phyloP scores from a whole-genome alignment of 179 eudicot species.

The Gypsophila paniculata region DNA sequence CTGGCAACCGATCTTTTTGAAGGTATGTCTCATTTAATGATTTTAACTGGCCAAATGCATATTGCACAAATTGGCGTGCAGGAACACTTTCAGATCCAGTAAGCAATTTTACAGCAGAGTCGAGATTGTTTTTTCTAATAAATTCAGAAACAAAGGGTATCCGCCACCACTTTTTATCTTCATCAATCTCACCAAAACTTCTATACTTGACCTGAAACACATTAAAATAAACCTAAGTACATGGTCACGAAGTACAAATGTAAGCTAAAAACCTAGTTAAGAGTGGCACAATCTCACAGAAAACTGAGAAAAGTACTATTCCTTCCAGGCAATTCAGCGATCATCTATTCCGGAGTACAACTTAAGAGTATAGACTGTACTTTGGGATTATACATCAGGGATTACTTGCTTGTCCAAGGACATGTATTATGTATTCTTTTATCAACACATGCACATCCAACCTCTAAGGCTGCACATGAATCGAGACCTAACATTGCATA shows the following conservation, averaged over 20 bases:
- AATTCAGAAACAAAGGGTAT: conserved; percentile 80
- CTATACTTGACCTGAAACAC: conserved; percentile 59
- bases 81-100: conserved; percentile 83
- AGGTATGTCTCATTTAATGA: conserved; percentile 64
- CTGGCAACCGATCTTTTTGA: conserved; percentile 42
- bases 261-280: background rate
- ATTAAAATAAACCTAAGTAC: conserved; percentile 4
- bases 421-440: background rate
- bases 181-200: conserved; percentile 75
- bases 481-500: background rate
- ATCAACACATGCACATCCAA: background rate
- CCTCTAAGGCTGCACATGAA: background rate
- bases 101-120: conserved; percentile 65
- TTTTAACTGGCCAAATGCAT: conserved; percentile 77
- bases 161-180: conserved; percentile 79
- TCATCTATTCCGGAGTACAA: background rate
- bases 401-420: conserved; percentile 7
- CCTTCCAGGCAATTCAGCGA: background rate
- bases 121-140: conserved; percentile 57
- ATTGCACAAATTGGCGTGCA: conserved; percentile 83
- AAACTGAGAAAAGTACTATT: background rate
- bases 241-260: conserved; percentile 6
- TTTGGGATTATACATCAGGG: background rate
- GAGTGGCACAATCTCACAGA: background rate
- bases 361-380: background rate